These are phyloP conservation scores for Lepraria neglecta DNA, from an alignment of 495 filamentous ascomycete genomes.

Conservation along the genomic window DNA sequence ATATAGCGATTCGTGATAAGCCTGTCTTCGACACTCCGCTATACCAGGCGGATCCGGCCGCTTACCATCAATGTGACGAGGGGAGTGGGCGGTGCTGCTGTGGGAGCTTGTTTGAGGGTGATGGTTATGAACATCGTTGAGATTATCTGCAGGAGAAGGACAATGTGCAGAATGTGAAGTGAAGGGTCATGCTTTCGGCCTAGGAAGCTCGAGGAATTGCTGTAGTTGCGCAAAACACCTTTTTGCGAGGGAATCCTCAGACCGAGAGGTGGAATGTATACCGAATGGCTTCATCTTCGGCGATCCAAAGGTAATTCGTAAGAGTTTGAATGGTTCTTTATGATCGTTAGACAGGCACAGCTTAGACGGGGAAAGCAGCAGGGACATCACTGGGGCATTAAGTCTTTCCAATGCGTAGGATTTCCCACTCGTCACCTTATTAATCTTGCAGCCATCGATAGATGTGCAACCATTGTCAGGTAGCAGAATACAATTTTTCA, in stretches of 20 bases:
- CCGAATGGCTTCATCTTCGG: too few species aligned
- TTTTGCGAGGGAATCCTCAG: too few species aligned
- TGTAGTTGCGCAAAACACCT: too few species aligned
- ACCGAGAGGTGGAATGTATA: too few species aligned
- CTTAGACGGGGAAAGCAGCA: too few species aligned
- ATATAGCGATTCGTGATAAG: not conserved
- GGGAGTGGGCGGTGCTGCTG: not conserved
- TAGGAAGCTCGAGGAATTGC: not conserved
- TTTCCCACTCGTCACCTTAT: too few species aligned
- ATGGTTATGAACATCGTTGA: not conserved
- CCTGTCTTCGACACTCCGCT: not conserved
- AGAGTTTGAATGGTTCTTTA: too few species aligned
- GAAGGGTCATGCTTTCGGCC: not conserved
- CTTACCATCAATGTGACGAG: not conserved
- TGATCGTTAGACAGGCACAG: too few species aligned
- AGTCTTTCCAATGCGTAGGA: not conserved
- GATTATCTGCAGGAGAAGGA: not conserved
- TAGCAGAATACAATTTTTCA: not conserved
- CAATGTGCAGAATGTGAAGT: not conserved
- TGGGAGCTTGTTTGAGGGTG: not conserved
- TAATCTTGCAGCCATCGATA: not conserved
- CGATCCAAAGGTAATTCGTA: too few species aligned
- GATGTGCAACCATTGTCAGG: not conserved
- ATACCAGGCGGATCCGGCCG: not conserved
- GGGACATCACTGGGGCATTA: not conserved